These are phyloP conservation scores for Zasmidium angulare DNA, from an alignment of 2,329 filamentous ascomycete genomes.

Conservation along the genomic window DNA sequence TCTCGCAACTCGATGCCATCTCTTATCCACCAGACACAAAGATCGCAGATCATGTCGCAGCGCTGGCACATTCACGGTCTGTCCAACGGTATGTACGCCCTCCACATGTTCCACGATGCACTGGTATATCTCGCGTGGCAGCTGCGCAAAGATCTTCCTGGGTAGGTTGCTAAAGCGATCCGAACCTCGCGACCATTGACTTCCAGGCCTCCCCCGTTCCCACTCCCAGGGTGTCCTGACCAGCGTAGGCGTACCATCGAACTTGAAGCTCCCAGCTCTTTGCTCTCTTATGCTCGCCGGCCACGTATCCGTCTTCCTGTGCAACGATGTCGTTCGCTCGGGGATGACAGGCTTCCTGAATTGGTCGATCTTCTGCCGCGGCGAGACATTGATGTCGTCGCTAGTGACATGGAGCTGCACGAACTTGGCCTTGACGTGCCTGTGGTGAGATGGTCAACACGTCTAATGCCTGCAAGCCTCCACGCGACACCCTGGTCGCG, in stretches of 20 bases:
- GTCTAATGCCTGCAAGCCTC: not conserved
- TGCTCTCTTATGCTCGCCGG: constrained; percentile 9
- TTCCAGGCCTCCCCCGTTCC: constrained; percentile 26
- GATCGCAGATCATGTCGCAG: constrained; percentile 56
- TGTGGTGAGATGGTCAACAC: no score
- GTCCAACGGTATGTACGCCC: constrained; percentile 39
- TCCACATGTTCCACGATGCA: constrained; percentile 55
- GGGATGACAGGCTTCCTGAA: constrained; percentile 14
- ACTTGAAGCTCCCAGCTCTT: constrained; percentile 14
- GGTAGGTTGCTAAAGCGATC: constrained; percentile 25
- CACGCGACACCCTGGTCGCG: not conserved
- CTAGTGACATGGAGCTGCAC: constrained; percentile 28
- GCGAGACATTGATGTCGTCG: constrained; percentile 19
- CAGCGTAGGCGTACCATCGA: constrained; percentile 17
- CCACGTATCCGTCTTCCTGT: constrained; percentile 21
- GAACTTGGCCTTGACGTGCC: constrained; percentile 24
- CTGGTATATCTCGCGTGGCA: constrained; percentile 57
- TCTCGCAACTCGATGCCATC: constrained; percentile 56
- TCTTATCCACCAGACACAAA: constrained; percentile 54
- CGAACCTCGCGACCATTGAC: constrained; percentile 18
- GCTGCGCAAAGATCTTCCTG: constrained; percentile 41
- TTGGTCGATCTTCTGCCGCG: not conserved
- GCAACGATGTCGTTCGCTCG: constrained; percentile 19
- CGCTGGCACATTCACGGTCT: constrained; percentile 51
- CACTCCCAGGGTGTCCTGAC: constrained; percentile 42